These are phyloP conservation scores for Fusarium nygamai DNA, from an alignment of 2,329 filamentous ascomycete species.

Conservation along the genomic window DNA sequence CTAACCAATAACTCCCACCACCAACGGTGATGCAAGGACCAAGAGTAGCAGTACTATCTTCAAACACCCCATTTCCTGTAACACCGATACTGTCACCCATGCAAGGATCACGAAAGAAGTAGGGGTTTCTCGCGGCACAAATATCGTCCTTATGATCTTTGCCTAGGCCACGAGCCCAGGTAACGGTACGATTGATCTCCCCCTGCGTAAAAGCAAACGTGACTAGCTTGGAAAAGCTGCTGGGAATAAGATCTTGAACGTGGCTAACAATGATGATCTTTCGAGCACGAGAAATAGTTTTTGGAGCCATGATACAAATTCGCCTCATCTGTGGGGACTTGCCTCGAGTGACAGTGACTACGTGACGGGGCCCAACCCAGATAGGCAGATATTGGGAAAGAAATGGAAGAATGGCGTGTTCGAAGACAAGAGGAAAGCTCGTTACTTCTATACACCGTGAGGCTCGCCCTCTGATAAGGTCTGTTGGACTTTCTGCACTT, in stretches of 20 bases:
- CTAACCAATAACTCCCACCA: conserved; percentile 54
- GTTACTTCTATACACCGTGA: conserved; percentile 47
- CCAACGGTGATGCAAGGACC: conserved; percentile 53
- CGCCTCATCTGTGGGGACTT: conserved; percentile 48
- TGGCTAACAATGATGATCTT: conserved; percentile 53
- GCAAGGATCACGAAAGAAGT: conserved; percentile 53
- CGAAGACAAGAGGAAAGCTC: conserved; percentile 54
- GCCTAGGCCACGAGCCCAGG: conserved; percentile 54
- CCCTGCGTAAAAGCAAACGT: conserved; percentile 54
- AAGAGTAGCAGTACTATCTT: conserved; percentile 54
- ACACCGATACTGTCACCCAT: conserved; percentile 59
- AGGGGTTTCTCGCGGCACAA: conserved; percentile 54
- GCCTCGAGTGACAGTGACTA: conserved; percentile 52
- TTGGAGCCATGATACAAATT: conserved; percentile 54
- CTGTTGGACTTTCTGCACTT: conserved; percentile 47
- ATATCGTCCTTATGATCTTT: conserved; percentile 53
- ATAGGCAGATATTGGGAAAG: conserved; percentile 53
- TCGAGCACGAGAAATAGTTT: conserved; percentile 48
- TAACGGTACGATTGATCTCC: conserved; percentile 47
- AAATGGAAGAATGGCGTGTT: conserved; percentile 56
- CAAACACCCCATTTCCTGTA: conserved; percentile 40
- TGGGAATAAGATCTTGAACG: conserved; percentile 54
- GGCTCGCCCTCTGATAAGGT: conserved; percentile 41
- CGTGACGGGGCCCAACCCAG: conserved; percentile 54
- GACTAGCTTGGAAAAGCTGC: conserved; percentile 42